Conservation (phyloP, 2,329 filamentous ascomycete species). For the Ceratocystis ficicola region DNA sequence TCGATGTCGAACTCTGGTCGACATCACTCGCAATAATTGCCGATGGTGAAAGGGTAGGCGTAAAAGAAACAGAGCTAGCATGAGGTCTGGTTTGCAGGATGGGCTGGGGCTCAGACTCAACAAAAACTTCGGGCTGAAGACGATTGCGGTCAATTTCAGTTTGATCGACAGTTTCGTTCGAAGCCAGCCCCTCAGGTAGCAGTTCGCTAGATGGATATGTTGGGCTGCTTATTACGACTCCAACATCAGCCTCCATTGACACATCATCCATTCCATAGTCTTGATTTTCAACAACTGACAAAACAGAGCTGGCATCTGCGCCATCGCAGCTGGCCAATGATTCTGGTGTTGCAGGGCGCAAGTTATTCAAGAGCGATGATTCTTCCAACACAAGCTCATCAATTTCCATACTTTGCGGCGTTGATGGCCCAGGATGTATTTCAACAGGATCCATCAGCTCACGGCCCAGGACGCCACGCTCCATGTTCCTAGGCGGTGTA, state of each 20-base stretch:
- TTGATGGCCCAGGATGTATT: conserved; percentile 9
- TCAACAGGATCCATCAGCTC: conserved; percentile 22
- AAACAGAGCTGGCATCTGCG: not conserved
- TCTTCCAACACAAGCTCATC: not conserved
- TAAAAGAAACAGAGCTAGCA: conserved; percentile 22
- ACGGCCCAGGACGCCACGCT: conserved; percentile 23
- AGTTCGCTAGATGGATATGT: conserved; percentile 8
- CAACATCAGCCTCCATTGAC: not conserved
- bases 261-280: not conserved
- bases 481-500: conserved; percentile 16
- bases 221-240: not conserved
- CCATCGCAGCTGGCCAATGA: not conserved
- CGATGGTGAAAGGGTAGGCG: conserved; percentile 20
- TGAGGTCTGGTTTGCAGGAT: conserved; percentile 11
- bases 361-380: not conserved
- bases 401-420: not conserved
- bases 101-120: not conserved
- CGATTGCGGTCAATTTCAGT: not conserved
- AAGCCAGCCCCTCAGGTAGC: not conserved
- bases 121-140: conserved; percentile 1
- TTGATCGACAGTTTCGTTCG: not conserved
- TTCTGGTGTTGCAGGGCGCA: not conserved
- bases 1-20: conserved; percentile 14
- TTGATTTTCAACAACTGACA: not conserved
- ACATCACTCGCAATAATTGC: conserved; percentile 11